phyloP scores from a whole-genome alignment of 2,329 filamentous ascomycete genomes.

The Aspergillus tanneri region DNA sequence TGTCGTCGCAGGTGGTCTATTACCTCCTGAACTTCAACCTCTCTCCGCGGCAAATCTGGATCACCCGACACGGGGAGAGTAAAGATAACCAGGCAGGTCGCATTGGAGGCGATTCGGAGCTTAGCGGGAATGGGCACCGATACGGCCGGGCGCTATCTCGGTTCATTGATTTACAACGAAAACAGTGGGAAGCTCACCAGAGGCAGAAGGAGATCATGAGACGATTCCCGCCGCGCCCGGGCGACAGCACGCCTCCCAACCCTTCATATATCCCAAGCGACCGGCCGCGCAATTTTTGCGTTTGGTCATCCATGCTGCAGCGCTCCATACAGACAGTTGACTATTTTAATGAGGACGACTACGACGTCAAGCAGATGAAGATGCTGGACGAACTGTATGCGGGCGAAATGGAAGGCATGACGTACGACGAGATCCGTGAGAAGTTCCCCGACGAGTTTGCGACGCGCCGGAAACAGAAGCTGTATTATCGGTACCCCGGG shows the following conservation, averaged over 20 bases:
- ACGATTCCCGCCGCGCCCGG: slow-evolving; percentile 84
- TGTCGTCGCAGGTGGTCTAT: slow-evolving; percentile 87
- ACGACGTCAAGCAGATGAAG: slow-evolving; percentile 95
- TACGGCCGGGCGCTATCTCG: slow-evolving; percentile 77
- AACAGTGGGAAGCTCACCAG: slow-evolving; percentile 80
- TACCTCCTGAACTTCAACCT: slow-evolving; percentile 97
- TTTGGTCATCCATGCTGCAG: slow-evolving; percentile 97
- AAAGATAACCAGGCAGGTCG: slow-evolving; percentile 82
- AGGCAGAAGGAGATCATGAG: slow-evolving; percentile 72
- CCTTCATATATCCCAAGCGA: slow-evolving; percentile 66
- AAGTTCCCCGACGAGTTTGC: slow-evolving; percentile 77
- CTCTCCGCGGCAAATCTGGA: slow-evolving; percentile 94
- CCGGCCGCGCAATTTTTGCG: slow-evolving; percentile 82
- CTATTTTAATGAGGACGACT: slow-evolving; percentile 92
- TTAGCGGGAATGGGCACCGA: slow-evolving; percentile 74
- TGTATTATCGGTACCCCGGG: slow-evolving; percentile 94
- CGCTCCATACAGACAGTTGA: slow-evolving; percentile 84
- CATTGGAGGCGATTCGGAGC: slow-evolving; percentile 83
- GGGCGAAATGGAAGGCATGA: slow-evolving; percentile 90
- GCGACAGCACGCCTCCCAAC: slow-evolving; percentile 92
- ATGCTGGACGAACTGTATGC: slow-evolving; percentile 97
- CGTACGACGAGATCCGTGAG: slow-evolving; percentile 84
- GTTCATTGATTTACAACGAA: slow-evolving; percentile 79
- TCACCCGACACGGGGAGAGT: slow-evolving; percentile 91
- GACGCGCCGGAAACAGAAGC: slow-evolving; percentile 78